These are phyloP conservation scores for Abrus pulchellus DNA, from an alignment of 306 rosid genomes.

Conservation along the genomic window DNA sequence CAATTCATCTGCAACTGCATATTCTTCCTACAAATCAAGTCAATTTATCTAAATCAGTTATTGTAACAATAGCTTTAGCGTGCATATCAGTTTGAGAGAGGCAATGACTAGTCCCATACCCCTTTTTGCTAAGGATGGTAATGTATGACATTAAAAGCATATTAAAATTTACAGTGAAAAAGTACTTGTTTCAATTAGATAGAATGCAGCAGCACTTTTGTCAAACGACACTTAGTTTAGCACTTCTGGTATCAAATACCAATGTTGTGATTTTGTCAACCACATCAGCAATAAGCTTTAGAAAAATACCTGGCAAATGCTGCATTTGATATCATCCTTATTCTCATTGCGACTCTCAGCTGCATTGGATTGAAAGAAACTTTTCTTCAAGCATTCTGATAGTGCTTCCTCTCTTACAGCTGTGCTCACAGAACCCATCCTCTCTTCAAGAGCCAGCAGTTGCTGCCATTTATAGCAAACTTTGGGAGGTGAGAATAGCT, in stretches of 20 bases:
- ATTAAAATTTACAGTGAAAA: background rate
- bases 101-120: background rate
- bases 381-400: constrained; percentile 72
- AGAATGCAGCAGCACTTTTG: background rate
- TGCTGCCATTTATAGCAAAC: constrained; percentile 61
- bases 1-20: constrained; percentile 72
- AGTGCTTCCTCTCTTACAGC: constrained; percentile 86
- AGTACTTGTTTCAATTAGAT: background rate
- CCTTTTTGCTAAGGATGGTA: constrained; percentile 5
- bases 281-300: background rate
- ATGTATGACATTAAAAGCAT: constrained; percentile 7
- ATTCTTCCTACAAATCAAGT: constrained; percentile 77
- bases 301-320: constrained; percentile 86
- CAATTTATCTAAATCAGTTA: constrained; percentile 24
- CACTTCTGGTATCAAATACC: constrained; percentile 12
- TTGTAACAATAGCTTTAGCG: background rate
- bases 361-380: constrained; percentile 58
- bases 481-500: constrained; percentile 31
- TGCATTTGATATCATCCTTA: constrained; percentile 80
- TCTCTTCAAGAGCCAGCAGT: constrained; percentile 93
- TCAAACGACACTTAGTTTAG: background rate
- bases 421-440: constrained; percentile 97
- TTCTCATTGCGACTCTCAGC: constrained; percentile 50
- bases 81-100: constrained; percentile 8
- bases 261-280: background rate